A percentile compares a stretch with the other conserved stretches of the same genome.
These are phyloP conservation scores for Euryodendron excelsum DNA, from an alignment of 148 eudicot genomes.

Conservation along the genomic window DNA sequence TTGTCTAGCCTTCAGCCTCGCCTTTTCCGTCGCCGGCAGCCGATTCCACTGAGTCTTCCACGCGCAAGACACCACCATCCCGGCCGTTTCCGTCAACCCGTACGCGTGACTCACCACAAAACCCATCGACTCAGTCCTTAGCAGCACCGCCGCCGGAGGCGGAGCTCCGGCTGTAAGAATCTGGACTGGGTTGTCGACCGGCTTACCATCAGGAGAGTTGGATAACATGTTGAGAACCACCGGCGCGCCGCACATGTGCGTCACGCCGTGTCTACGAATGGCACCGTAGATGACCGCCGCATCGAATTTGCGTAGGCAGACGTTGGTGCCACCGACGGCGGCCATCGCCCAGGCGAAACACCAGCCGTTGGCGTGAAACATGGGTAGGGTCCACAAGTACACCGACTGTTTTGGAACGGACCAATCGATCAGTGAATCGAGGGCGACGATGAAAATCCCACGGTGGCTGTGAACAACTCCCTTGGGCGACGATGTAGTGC, in stretches of 20 bases:
- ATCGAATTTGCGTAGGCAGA: slow-evolving; percentile 49
- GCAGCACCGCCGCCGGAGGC: slow-evolving; percentile 39
- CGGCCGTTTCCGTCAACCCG: slow-evolving; percentile 42
- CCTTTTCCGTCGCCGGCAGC: slow-evolving; percentile 32
- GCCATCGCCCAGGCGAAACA: slow-evolving; percentile 64
- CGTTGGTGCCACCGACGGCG: slow-evolving; percentile 54
- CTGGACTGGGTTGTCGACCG: slow-evolving; percentile 20
- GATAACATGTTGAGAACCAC: slow-evolving; percentile 61
- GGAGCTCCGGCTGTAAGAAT: slow-evolving; percentile 45
- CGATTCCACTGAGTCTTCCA: slow-evolving; percentile 41
- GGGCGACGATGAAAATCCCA: slow-evolving; percentile 28
- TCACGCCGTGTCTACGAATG: slow-evolving; percentile 36
- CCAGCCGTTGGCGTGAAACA: slow-evolving; percentile 72
- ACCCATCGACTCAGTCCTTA: slow-evolving; percentile 34
- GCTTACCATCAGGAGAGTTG: slow-evolving; percentile 15
- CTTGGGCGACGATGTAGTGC: slow-evolving; percentile 64
- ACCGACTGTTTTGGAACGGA: slow-evolving; percentile 47
- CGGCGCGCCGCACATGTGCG: slow-evolving; percentile 81
- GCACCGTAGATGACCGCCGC: slow-evolving; percentile 29
- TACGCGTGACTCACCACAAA: slow-evolving; percentile 43
- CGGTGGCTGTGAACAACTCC: slow-evolving; percentile 57
- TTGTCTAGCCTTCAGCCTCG: slow-evolving; percentile 47
- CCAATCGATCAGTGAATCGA: slow-evolving; percentile 55
- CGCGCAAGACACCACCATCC: slow-evolving; percentile 37
- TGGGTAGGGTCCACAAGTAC: slow-evolving; percentile 61